Evolutionary conservation across 1,284 basidiomycete species (phyloP), one percentile per base, ranked within the genome.

Genomic region (Ustilago crameri): DNA sequence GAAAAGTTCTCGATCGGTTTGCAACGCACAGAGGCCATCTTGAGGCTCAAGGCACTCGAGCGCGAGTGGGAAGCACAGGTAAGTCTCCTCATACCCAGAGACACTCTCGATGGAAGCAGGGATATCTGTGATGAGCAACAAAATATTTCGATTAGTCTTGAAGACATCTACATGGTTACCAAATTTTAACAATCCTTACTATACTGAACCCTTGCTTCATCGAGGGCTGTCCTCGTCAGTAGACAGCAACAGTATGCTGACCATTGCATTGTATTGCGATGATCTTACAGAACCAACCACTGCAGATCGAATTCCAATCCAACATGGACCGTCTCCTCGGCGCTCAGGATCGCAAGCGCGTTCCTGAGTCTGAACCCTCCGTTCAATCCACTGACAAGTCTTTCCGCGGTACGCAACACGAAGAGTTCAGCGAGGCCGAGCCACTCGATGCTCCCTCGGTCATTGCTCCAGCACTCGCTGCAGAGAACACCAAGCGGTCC

Each of bases 61-160:
- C 23, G 32, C n/a, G 80, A 80, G 47, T 74, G 70, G 54, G 38
- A 24, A 23, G 34, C 73, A 43, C 52, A 76, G 75, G 81, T 82
- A 69, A 68, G 81, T 40, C 23, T 23, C 8, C 22, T 4, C 14
- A 26, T 7, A 26, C 9, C 35, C 8, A 37, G n/a, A 8, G 35
- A 22, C 43, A 50, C 55, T 52, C 65, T 57, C 59, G 65, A 54
- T 51, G 51, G n/a, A 51, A 47, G 51, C 18, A 30, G 9, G 32
- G 40, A 9, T 17, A 45, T 40, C 72, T 23, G 41, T 64, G 76
- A 76, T 76, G 78, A 69, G 50, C 30, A 45, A 70, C 60, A 38
- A 58, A 74, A 68, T 22, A 44, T 45, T 66, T 74, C 79, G 79
- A 79, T 80, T 80, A 80, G 79, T 80, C 79, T 80, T 80, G 79